Conservation (phyloP, 352 stramenopile species). For the Phytophthora pisi region DNA sequence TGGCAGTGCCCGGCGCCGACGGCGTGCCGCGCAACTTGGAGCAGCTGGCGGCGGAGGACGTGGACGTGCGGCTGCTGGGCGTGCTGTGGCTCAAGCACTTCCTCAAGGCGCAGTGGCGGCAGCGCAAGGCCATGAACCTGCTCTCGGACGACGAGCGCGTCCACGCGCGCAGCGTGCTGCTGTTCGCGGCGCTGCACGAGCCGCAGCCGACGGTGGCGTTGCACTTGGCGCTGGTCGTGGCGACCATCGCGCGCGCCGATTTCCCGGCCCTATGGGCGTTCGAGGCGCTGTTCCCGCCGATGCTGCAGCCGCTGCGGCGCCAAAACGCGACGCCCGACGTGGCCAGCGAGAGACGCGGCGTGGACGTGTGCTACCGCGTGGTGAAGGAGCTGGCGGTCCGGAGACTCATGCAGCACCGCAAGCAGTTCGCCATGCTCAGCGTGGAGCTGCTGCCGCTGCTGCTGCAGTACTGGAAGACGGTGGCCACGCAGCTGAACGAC, state of each 20-base stretch:
- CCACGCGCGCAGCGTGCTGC: constrained; percentile 56
- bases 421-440: constrained; percentile 77
- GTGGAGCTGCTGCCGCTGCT: constrained; percentile 68
- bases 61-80: constrained; percentile 64
- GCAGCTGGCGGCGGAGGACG: constrained; percentile 38
- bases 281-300: constrained; percentile 64
- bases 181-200: constrained; percentile 75
- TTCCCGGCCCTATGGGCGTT: constrained; percentile 76
- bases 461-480: constrained; percentile 63
- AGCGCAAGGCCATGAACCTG: constrained; percentile 37
- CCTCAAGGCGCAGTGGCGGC: constrained; percentile 54
- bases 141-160: constrained; percentile 50
- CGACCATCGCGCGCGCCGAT: constrained; percentile 72
- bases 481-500: constrained; percentile 38
- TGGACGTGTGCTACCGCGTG: constrained; percentile 72
- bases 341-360: constrained; percentile 39
- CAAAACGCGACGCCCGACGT: constrained; percentile 17
- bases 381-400: constrained; percentile 82
- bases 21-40: constrained; percentile 31
- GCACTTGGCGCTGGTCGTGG: constrained; percentile 70
- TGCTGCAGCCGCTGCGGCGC: constrained; percentile 57
- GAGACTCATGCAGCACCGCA: constrained; percentile 82
- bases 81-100: constrained; percentile 84
- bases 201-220: constrained; percentile 54
- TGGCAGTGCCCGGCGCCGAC: constrained; percentile 43